These are phyloP conservation scores for Conticribra weissflogii DNA, from an alignment of 108 stramenopile species.

Conservation along the genomic window DNA sequence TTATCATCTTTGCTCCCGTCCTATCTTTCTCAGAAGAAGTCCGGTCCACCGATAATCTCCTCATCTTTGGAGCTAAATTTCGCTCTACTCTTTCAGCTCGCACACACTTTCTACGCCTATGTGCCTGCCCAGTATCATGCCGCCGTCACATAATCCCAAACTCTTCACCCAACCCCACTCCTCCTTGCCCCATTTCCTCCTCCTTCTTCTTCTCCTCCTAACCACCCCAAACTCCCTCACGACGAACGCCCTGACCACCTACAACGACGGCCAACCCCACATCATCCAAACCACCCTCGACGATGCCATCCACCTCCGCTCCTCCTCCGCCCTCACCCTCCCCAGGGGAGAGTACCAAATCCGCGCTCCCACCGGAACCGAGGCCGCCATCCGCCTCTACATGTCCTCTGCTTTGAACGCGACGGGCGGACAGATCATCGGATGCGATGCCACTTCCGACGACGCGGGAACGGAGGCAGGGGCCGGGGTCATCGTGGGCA, in stretches of 20 bases:
- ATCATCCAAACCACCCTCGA: constrained; percentile 4
- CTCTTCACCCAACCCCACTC: too few species aligned
- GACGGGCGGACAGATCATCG: constrained; percentile 17
- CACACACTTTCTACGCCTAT: too few species aligned
- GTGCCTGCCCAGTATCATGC: too few species aligned
- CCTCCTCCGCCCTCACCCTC: constrained; percentile 10
- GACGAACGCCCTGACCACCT: constrained; percentile 2
- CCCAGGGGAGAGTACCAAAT: constrained; percentile 8
- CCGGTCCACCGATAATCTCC: too few species aligned
- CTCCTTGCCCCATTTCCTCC: too few species aligned
- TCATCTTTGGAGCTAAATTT: too few species aligned
- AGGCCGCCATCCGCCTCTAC: constrained; percentile 24
- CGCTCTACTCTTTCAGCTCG: too few species aligned
- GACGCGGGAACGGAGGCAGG: neutral
- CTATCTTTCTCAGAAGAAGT: too few species aligned
- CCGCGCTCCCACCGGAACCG: constrained; percentile 19
- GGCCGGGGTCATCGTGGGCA: constrained; percentile 26
- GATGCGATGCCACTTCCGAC: constrained; percentile 3
- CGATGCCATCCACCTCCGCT: constrained; percentile 20
- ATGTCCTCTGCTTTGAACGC: constrained; percentile 26
- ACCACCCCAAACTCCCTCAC: neutral
- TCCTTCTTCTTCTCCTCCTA: too few species aligned
- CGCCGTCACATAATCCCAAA: too few species aligned
- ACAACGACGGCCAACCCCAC: constrained; percentile 22
- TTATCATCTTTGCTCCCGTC: too few species aligned